Conservation (phyloP, 768 basidiomycete genomes). For the Leucocoprinus birnbaumii region DNA sequence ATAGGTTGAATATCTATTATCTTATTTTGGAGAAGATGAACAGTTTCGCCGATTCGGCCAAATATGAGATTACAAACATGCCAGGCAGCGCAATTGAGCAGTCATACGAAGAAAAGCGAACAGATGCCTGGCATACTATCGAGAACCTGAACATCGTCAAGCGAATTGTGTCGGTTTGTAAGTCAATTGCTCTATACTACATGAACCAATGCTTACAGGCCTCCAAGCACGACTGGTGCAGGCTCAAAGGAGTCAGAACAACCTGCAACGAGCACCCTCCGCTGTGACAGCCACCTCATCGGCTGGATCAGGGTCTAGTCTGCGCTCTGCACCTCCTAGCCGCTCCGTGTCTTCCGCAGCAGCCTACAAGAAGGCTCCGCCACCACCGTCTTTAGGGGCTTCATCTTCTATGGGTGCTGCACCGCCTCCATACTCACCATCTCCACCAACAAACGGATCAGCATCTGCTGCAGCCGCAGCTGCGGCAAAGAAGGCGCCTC, state of each 20-base stretch:
- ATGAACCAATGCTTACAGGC: neutral
- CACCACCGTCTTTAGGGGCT: slow-evolving; percentile 43
- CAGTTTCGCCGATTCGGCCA: slow-evolving; percentile 74
- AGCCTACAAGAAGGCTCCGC: slow-evolving; percentile 48
- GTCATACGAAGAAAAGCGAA: slow-evolving; percentile 80
- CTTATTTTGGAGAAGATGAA: slow-evolving; percentile 93
- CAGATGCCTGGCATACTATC: slow-evolving; percentile 75
- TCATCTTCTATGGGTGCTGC: slow-evolving; percentile 17
- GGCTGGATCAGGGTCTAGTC: slow-evolving; percentile 22
- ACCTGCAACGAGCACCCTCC: slow-evolving; percentile 30
- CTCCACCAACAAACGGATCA: slow-evolving; percentile 13
- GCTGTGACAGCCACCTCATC: slow-evolving; percentile 31
- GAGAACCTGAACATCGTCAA: slow-evolving; percentile 83
- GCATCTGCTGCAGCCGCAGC: slow-evolving; percentile 27
- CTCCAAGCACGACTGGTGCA: slow-evolving; percentile 66
- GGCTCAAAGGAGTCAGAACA: slow-evolving; percentile 28
- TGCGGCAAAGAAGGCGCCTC: slow-evolving; percentile 72
- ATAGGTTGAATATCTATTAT: slow-evolving; percentile 90
- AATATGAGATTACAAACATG: slow-evolving; percentile 68
- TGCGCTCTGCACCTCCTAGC: slow-evolving; percentile 41
- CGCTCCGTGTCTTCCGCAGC: slow-evolving; percentile 27
- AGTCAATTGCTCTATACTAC: slow-evolving; percentile 24
- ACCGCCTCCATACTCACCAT: slow-evolving; percentile 33
- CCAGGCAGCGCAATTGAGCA: slow-evolving; percentile 66
- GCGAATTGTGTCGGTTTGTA: slow-evolving; percentile 82